phyloP scores from a whole-genome alignment of 768 basidiomycete genomes.

The Flagelloscypha sp. region DNA sequence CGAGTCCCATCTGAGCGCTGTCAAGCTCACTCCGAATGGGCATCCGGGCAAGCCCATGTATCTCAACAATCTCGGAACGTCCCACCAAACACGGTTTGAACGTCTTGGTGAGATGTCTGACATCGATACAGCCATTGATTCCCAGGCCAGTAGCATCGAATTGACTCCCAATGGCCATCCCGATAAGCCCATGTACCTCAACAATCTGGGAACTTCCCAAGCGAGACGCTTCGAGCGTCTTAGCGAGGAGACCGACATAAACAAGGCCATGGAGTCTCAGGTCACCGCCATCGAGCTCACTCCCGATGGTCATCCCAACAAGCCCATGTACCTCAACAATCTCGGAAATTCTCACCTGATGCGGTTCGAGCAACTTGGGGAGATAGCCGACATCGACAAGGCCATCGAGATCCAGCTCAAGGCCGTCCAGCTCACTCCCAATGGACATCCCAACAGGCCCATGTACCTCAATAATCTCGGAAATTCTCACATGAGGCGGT shows the following conservation, averaged over 20 bases:
- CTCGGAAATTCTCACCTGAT: constrained; percentile 9
- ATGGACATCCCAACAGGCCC: constrained; percentile 5
- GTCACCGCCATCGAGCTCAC: constrained; percentile 14
- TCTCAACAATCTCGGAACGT: constrained; percentile 10
- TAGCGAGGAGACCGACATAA: constrained; percentile 18
- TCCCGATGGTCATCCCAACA: constrained; percentile 9
- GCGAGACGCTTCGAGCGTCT: constrained; percentile 7
- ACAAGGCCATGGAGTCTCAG: constrained; percentile 15
- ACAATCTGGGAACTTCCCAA: constrained; percentile 4
- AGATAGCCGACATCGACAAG: constrained; percentile 16
- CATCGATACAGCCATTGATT: constrained; percentile 14
- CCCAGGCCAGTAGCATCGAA: constrained; percentile 3
- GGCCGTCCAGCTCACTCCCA: constrained; percentile 8
- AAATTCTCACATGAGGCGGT: constrained; percentile 14
- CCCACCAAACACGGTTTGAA: constrained; percentile 14
- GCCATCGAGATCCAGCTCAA: constrained; percentile 6
- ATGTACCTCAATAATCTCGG: constrained; percentile 14
- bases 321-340: constrained; percentile 1
- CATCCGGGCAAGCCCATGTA: constrained; percentile 2
- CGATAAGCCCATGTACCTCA: constrained; percentile 2
- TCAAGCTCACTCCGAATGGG: constrained; percentile 13
- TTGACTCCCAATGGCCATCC: constrained; percentile 5
- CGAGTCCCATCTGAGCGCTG: constrained; percentile 11
- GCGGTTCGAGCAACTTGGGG: constrained; percentile 18
- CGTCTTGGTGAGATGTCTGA: constrained; percentile 16